phyloP scores from a whole-genome alignment of 352 stramenopile species.

The Pythium aquatile region DNA sequence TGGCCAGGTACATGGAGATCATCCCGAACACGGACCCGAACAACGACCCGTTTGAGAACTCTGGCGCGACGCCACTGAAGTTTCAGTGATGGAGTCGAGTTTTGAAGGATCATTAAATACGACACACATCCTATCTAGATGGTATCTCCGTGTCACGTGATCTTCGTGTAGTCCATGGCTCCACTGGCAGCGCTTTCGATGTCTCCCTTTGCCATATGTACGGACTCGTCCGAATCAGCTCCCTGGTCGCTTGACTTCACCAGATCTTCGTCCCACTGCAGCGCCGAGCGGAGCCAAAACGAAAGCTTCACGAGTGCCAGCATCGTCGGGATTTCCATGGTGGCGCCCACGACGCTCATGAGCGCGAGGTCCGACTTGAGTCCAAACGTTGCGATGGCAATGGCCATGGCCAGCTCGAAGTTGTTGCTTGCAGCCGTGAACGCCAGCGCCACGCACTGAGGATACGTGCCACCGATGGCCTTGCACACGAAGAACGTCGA shows the following conservation, averaged over 20 bases:
- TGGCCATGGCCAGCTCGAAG: slow-evolving; percentile 72
- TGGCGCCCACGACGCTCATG: slow-evolving; percentile 63
- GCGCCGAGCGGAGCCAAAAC: slow-evolving; percentile 31
- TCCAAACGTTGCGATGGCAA: slow-evolving; percentile 67
- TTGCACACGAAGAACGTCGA: slow-evolving; percentile 43
- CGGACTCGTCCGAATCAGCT: slow-evolving; percentile 3
- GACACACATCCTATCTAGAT: no score
- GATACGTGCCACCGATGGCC: slow-evolving; percentile 37
- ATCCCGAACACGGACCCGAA: slow-evolving; percentile 30
- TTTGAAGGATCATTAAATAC: no score
- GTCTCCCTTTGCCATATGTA: background rate
- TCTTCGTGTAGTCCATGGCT: background rate
- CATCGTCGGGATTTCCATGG: slow-evolving; percentile 77
- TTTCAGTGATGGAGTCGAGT: no score
- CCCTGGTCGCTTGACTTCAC: background rate
- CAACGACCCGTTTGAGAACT: slow-evolving; percentile 42
- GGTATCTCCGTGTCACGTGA: background rate
- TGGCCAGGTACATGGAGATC: slow-evolving; percentile 41
- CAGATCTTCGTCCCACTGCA: slow-evolving; percentile 4
- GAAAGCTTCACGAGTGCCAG: slow-evolving; percentile 53
- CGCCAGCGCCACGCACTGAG: slow-evolving; percentile 44
- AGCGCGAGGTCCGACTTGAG: slow-evolving; percentile 65
- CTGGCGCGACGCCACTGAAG: no score
- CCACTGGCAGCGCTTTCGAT: background rate
- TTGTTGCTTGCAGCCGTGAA: slow-evolving; percentile 85